Evolutionary conservation across 1,284 basidiomycete species (phyloP), one percentile per base, ranked within the genome.

Genomic region (Apiotrichum veenhuisii): DNA sequence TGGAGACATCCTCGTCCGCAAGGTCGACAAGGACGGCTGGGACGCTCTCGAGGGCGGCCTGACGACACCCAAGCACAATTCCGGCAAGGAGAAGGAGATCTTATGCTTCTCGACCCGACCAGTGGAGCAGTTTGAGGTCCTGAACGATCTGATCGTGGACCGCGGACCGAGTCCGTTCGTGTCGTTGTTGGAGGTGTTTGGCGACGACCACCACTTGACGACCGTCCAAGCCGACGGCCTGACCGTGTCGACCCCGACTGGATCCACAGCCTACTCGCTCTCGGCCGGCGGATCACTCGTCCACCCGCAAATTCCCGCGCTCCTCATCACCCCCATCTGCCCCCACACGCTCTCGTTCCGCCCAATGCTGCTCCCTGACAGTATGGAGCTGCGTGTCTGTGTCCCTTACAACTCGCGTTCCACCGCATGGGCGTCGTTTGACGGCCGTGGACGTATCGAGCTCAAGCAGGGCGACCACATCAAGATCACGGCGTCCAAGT

Each of bases 151-250:
- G 30, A 96, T 98, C 18, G 94, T 99, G 34, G 96, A 99, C 74
- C 85, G 96, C 54, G 96, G 96, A 12, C 96, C 96, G 23, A 97
- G 92, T 74, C 96, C 96, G 5, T 99, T 94, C 76, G 94, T 99
- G 72, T 94, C 90, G 69, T 80, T 94, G 69, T 80, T 99, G 57
- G 96, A 99, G 77, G 82, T 99, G 17, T 99, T 98, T 69, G 95
- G 95, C 92, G 96, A 99, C 70, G 95, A 99, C 67, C 91, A 98
- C 74, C 96, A 98, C 79, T 87, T 99, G 83, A 99, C 96, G 0
- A 99, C 96, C 0, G 96, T 98, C 1, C 96, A 98, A 78, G 96
- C 95, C 0, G 96, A 99, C 71, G 96, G 96, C 3, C 80, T 99
- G 26, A 94, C 90, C 33, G 88, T 98, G 17, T 89, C 96, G 2